These are phyloP conservation scores for Penicillium sp. DNA, from an alignment of 2,329 filamentous ascomycete genomes.

Conservation along the genomic window DNA sequence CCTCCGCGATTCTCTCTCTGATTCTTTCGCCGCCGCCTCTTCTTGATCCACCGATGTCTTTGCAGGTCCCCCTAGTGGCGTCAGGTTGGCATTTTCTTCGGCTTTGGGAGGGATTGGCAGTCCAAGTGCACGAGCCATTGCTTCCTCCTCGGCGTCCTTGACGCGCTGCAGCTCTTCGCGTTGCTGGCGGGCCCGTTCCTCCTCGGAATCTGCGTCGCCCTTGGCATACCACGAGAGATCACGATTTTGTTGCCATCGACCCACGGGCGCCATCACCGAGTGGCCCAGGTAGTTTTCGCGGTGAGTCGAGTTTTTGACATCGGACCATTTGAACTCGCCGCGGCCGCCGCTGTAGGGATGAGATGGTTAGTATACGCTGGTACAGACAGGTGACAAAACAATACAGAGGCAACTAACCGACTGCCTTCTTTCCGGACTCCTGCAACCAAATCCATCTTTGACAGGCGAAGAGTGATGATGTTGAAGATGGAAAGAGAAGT, in stretches of 20 bases:
- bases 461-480: slow-evolving; percentile 2
- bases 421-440: slow-evolving; percentile 88
- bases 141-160: slow-evolving; percentile 93
- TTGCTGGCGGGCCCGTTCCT: slow-evolving; percentile 59
- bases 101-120: slow-evolving; percentile 70
- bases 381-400: slow-evolving; percentile 12
- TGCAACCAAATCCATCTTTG: slow-evolving; percentile 81
- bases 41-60: slow-evolving; percentile 36
- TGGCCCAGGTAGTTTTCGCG: slow-evolving; percentile 92
- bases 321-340: slow-evolving; percentile 95
- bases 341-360: slow-evolving; percentile 69
- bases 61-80: slow-evolving; percentile 67
- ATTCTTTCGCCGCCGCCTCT: slow-evolving; percentile 34
- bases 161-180: slow-evolving; percentile 77
- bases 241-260: slow-evolving; percentile 85
- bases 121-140: slow-evolving; percentile 81
- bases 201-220: slow-evolving; percentile 58
- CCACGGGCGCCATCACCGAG: slow-evolving; percentile 88
- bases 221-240: slow-evolving; percentile 71
- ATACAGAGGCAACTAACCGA: slow-evolving; percentile 57
- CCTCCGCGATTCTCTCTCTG: slow-evolving; percentile 29
- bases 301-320: slow-evolving; percentile 83
- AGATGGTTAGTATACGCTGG: slow-evolving; percentile 14
- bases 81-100: slow-evolving; percentile 68
- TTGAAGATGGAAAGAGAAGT: not conserved